Conservation (phyloP, 2,329 filamentous ascomycete species). For the Fusarium solani-melongenae region DNA sequence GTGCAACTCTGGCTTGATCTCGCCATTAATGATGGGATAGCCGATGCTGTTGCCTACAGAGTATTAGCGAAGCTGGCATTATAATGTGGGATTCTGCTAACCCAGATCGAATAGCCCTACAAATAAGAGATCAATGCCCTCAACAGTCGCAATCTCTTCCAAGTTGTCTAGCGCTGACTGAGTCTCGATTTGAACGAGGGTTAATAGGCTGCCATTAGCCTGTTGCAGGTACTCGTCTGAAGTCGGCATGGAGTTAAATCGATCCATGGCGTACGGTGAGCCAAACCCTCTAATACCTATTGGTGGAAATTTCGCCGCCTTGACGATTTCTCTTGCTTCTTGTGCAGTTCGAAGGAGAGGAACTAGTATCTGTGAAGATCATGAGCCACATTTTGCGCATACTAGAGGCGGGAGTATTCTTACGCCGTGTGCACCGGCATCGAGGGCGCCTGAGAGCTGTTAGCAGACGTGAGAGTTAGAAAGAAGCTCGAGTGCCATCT, state of each 20-base stretch:
- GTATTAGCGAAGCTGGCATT: rapidly evolving
- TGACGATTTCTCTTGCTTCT: constrained; percentile 11
- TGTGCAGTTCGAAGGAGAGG: constrained; percentile 10
- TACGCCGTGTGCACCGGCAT: constrained; percentile 17
- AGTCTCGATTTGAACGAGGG: constrained; percentile 17
- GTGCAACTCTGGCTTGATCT: constrained; percentile 1
- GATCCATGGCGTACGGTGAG: constrained; percentile 9
- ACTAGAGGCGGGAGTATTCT: not conserved
- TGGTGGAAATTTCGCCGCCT: constrained; percentile 12
- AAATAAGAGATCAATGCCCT: constrained; percentile 4
- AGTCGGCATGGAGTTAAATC: constrained; percentile 11
- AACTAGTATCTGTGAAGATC: not conserved
- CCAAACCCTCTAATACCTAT: constrained; percentile 18
- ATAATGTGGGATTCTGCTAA: not conserved
- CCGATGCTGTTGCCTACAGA: constrained; percentile 11
- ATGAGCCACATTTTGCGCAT: not conserved
- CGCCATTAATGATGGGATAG: constrained; percentile 10
- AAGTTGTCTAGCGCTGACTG: constrained; percentile 2
- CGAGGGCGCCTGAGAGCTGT: not conserved
- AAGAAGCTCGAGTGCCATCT: not conserved
- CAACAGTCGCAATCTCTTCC: constrained; percentile 4
- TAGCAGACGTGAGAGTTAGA: no score
- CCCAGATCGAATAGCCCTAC: constrained; percentile 11
- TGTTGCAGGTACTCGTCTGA: constrained; percentile 18
- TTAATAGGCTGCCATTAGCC: constrained; percentile 12